phyloP scores from a whole-genome alignment of 768 basidiomycete genomes.

The Gymnopilus junonius region DNA sequence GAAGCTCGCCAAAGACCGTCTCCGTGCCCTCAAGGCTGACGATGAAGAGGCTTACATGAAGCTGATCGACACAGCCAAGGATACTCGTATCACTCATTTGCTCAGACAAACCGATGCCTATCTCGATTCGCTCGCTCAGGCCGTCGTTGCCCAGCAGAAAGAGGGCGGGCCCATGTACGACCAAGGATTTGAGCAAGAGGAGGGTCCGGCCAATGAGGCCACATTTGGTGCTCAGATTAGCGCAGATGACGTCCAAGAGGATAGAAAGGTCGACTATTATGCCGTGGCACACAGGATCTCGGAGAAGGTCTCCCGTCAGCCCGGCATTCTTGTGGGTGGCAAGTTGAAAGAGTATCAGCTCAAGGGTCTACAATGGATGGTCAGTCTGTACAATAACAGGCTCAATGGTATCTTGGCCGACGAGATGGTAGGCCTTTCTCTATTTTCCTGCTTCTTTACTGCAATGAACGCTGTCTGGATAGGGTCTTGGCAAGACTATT shows the following conservation, averaged over 20 bases:
- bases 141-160: conserved; percentile 90
- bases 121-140: conserved; percentile 93
- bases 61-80: conserved; percentile 98
- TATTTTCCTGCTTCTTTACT: conserved; percentile 8
- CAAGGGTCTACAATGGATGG: conserved; percentile 98
- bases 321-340: conserved; percentile 78
- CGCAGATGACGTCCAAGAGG: conserved; percentile 64
- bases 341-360: conserved; percentile 94
- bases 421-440: conserved; percentile 69
- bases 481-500: conserved; percentile 96
- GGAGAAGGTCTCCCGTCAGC: conserved; percentile 82
- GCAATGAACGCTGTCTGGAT: conserved; percentile 14
- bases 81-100: conserved; percentile 97
- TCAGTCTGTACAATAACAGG: conserved; percentile 94
- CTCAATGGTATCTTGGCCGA: conserved; percentile 95
- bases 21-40: conserved; percentile 95
- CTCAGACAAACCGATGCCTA: conserved; percentile 93
- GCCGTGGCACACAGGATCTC: conserved; percentile 92
- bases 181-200: conserved; percentile 61
- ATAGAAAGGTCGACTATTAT: conserved; percentile 91
- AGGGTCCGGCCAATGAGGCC: conserved; percentile 80
- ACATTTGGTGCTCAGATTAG: conserved; percentile 86
- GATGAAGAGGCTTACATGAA: conserved; percentile 99
- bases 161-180: conserved; percentile 55
- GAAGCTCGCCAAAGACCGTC: conserved; percentile 94